Base-by-base conservation (phyloP, 2,329 filamentous ascomycete species). In the Penicillium italicum region DNA sequence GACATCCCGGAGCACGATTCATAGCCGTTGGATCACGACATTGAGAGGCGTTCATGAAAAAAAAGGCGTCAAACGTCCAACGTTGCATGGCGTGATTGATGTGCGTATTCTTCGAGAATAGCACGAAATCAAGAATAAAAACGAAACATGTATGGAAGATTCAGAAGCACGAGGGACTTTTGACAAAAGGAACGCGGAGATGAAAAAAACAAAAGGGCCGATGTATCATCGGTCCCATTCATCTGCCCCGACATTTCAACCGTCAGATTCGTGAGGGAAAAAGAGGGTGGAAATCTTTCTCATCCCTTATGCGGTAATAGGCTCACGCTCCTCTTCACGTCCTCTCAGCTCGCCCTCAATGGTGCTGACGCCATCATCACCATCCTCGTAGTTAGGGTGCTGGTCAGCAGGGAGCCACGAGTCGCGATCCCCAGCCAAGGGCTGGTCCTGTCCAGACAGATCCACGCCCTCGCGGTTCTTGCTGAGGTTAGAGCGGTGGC, bases 391-490 rank as follows among this genome's bases (percentile, higher is more conserved):
- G 61, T 67, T 71, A 24, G 76, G 68, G 66, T 80, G 77, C 72
- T 85, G 80, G 57, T 84, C 83, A 14, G 89, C 89, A 7, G 88
- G 87, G 34, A 92, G 85, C 93, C 93, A 97, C 30, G 86, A 77
- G 59, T 85, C 85, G 12, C 88, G 90, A 70, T 93, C 90, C 55
- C 87, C 89, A 61, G 91, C 85, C 59, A 91, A 76, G 16, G 90
- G 87, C 45, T 83, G 83, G 70, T 97, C 92, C 76, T 97, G 93
- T 45, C 82, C 82, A 2, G 90, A 89, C 37, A 97, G 82, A 69
- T 97, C 92, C 56, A 91, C 82, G 8, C 90, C 89, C 67, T 93
- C 89, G 57, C 85, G 82, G 61, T 84, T 82, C 69, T 78, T 77
- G 58, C 82, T 82, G 69, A 88, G 84, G 72, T 88, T 87, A 72